These are phyloP conservation scores for Ceratopteris richardii DNA, from an alignment of 75 land plant species.

Conservation along the genomic window DNA sequence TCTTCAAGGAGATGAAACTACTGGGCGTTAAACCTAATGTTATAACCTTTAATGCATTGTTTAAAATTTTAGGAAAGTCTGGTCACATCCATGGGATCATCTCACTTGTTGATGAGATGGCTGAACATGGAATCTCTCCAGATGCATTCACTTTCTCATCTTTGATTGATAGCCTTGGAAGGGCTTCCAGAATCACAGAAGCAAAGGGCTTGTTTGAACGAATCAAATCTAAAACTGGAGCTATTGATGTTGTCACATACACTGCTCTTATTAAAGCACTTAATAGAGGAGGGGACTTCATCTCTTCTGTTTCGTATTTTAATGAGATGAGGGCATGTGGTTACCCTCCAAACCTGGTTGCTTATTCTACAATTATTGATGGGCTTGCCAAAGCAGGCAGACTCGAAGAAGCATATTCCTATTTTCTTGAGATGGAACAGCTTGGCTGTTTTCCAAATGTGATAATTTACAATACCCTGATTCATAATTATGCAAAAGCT, in stretches of 20 bases:
- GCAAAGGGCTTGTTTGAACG: constrained; percentile 34
- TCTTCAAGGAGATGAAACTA: constrained; percentile 34
- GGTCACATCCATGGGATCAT: constrained; percentile 29
- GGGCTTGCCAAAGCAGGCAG: constrained; percentile 27
- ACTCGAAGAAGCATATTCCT: constrained; percentile 18
- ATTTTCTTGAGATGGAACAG: constrained; percentile 27
- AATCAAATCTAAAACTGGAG: constrained; percentile 7
- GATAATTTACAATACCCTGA: constrained; percentile 41
- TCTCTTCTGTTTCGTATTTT: constrained; percentile 6
- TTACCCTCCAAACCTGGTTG: constrained; percentile 14
- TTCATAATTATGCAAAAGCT: constrained; percentile 31
- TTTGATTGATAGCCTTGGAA: constrained; percentile 46
- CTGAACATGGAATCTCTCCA: constrained; percentile 25
- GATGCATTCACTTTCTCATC: constrained; percentile 56
- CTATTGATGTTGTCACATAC: constrained; percentile 22
- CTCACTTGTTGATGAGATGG: constrained; percentile 38
- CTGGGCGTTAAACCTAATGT: constrained; percentile 35
- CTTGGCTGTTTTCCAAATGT: constrained; percentile 35
- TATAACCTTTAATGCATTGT: constrained; percentile 45
- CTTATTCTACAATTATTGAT: constrained; percentile 34
- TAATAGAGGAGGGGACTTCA: constrained; percentile 13
- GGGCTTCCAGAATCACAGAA: constrained; percentile 15
- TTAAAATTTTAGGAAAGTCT: constrained; percentile 41
- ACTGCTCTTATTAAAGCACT: constrained; percentile 16
- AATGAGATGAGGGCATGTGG: constrained; percentile 20